Evolutionary conservation across 140 eudicot species (phyloP), one percentile per base, ranked within the genome.

Genomic region (Flaveria floridana): DNA sequence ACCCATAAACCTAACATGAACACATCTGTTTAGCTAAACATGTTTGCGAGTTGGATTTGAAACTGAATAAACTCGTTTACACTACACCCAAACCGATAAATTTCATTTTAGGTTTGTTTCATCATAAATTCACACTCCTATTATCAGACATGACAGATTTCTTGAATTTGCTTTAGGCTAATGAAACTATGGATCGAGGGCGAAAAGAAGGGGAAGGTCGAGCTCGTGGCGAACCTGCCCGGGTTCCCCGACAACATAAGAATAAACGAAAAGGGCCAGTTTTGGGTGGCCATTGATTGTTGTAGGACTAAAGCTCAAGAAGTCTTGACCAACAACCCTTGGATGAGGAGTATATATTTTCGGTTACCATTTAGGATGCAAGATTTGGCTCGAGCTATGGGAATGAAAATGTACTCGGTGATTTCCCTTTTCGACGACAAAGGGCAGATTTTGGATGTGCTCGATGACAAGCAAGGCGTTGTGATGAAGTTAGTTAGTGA

Each of bases 201-300:
- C 21, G 84, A 87, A 20, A 82, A 78, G 42, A 76, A n/a, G n/a
- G 97, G 96, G 21, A 82, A 57, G 2, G 75, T 75, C 1, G 95
- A 94, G 81, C 61, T 88, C 0, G 86, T 87, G 37, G 99, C 95
- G 37, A 79, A 94, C 80, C 82, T 94, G 3, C 99, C 99, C 0
- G 99, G 99, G n/a, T 94, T 86, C 48, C 97, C 99, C 0, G 99
- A 94, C 84, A 94, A 94, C 62, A 80, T 94, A 34, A 85, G 99
- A 67, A 64, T 87, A 46, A 94, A 88, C 69, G 97, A 94, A 15
- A 86, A 80, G 50, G 99, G 99, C 3, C 85, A 90, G 4, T 94
- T 86, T 50, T 94, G 99, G 99, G 91, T 94, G n/a, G 97, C 99
- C 30, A 94, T 94, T 26, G 99, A 94, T 76, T 90, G 99, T 76